A percentile compares a stretch with the other conserved stretches of the same genome.
Evolutionary conservation across 768 basidiomycete genomes (phyloP).

Genomic region (Hericium coralloides): DNA sequence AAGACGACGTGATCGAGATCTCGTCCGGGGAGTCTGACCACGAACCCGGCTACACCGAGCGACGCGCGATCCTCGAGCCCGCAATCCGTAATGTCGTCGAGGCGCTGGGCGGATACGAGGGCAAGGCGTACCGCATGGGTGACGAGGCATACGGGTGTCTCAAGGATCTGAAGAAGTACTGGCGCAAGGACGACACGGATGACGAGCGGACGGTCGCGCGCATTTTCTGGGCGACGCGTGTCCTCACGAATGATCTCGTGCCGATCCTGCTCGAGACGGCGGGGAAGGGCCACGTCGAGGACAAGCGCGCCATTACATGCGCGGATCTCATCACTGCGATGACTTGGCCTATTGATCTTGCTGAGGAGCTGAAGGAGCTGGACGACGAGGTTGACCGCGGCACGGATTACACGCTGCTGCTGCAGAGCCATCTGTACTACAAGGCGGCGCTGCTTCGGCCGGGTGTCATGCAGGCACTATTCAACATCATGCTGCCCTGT

Average conservation of each 20-base stretch:
- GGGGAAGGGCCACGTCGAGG: conserved; percentile 67
- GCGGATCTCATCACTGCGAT: conserved; percentile 91
- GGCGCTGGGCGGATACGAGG: conserved; percentile 72
- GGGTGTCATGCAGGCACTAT: conserved; percentile 60
- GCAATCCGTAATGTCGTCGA: conserved; percentile 68
- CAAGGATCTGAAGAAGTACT: conserved; percentile 90
- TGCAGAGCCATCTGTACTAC: conserved; percentile 78
- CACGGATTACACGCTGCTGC: conserved; percentile 83
- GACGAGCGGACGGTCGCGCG: conserved; percentile 94
- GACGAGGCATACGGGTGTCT: conserved; percentile 80
- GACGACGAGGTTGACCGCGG: conserved; percentile 73
- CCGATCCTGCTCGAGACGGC: conserved; percentile 79
- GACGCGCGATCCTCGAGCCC: conserved; percentile 53
- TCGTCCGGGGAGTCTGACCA: conserved; percentile 20
- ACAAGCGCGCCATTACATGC: conserved; percentile 74
- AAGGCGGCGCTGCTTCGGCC: conserved; percentile 71
- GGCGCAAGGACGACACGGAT: conserved; percentile 95
- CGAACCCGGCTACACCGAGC: conserved; percentile 24
- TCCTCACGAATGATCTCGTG: conserved; percentile 80
- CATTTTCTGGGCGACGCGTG: conserved; percentile 83
- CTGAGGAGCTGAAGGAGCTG: conserved; percentile 89
- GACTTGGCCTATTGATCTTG: conserved; percentile 98
- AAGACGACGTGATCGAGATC: conserved; percentile 20
- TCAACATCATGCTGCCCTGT: conserved; percentile 70
- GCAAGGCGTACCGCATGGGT: conserved; percentile 59